Evolutionary conservation across 768 basidiomycete species (phyloP), one percentile per base, ranked within the genome.

Genomic region (Butyriboletus loyo): DNA sequence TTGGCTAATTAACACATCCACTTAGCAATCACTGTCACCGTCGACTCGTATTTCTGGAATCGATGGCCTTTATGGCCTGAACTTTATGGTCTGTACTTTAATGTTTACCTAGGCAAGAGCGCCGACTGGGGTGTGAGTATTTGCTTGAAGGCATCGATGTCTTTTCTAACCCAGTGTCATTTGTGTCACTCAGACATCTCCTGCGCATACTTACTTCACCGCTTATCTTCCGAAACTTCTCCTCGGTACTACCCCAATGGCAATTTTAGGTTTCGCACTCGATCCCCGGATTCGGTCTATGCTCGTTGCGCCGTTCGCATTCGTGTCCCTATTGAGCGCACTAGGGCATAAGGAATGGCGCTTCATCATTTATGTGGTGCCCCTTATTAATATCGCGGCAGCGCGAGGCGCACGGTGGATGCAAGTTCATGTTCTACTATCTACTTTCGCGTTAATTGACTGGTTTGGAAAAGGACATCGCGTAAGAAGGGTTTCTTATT

Each of bases 331-430:
- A 3, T 81, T 98, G 66, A 94, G 92, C 65, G 74, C 66, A 28
- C 74, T 98, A 1, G 86, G 82, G 0, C 97, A 99, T 72, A 99
- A 99, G 67, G 97, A 99, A 71, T 99, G 97, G 97, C 81, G 97
- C 7, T 99, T 99, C 70, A 75, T 98, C 51, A 79, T 92, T 8
- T 98, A 98, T 63, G 78, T 84, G 17, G 81, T 98, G 0, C 94
- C 95, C 0, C 64, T 83, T 2, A 74, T 92, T 68, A 96, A 97
- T 60, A 68, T 94, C 4, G 81, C 86, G 2, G 92, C 89, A 2
- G 86, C 93, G 0, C 68, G 83, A 15, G 86, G 83, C 3, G 75
- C 83, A 2, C 66, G 73, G 5, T 80, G 77, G 67, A 66, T 94
- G 89, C 95, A 70, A 57, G 87, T 70, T 7, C 15, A 7, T 24